Evolutionary conservation across 352 stramenopile species (phyloP).

Genomic region (Phytophthora constricta): DNA sequence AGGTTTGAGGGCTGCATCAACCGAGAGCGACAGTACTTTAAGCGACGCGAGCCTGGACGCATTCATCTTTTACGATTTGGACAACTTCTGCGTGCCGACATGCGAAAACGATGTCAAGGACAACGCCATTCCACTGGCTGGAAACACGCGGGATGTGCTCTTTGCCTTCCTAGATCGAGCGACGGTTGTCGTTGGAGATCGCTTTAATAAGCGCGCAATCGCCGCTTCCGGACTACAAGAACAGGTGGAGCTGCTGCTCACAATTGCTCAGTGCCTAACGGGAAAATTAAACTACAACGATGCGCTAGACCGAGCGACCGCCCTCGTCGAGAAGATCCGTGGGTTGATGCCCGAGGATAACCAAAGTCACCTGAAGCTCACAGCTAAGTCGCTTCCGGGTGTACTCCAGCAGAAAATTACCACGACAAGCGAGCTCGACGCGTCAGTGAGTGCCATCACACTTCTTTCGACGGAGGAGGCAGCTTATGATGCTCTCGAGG

Average conservation of each 20-base stretch:
- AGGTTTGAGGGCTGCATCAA: constrained; percentile 7
- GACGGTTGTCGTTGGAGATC: constrained; percentile 59
- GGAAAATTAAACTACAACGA: constrained; percentile 53
- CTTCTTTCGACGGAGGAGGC: constrained; percentile 66
- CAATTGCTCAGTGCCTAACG: constrained; percentile 60
- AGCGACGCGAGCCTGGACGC: constrained; percentile 34
- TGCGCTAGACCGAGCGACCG: constrained; percentile 43
- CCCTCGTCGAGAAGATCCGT: constrained; percentile 53
- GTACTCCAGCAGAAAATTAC: constrained; percentile 36
- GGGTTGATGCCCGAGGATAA: constrained; percentile 54
- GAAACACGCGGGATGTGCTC: constrained; percentile 53
- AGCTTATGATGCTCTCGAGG: constrained; percentile 49
- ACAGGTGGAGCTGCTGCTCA: constrained; percentile 69
- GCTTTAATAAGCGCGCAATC: constrained; percentile 67
- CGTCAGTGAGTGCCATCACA: constrained; percentile 61
- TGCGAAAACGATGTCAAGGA: constrained; percentile 42
- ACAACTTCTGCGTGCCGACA: constrained; percentile 31
- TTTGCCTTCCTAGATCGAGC: constrained; percentile 66
- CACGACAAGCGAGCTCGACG: constrained; percentile 26
- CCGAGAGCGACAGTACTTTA: constrained; percentile 7
- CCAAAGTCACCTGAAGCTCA: constrained; percentile 64
- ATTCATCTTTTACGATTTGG: constrained; percentile 68
- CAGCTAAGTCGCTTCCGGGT: constrained; percentile 36
- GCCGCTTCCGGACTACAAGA: constrained; percentile 49
- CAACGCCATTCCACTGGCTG: constrained; percentile 40